These are phyloP conservation scores for Luffa acutangula DNA, from an alignment of 306 rosid species.

Conservation along the genomic window DNA sequence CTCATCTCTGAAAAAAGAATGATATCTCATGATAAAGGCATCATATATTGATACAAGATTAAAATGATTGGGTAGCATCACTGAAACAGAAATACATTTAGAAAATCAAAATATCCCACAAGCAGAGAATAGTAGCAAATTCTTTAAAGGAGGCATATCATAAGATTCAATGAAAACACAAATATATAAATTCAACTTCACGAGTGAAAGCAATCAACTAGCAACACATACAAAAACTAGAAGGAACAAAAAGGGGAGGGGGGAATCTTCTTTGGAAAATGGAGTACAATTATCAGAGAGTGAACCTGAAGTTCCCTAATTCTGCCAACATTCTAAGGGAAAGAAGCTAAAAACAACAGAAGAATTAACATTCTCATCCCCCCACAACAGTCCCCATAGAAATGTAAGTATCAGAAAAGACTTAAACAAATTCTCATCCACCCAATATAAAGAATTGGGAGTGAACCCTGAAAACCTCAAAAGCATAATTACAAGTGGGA, in stretches of 20 bases:
- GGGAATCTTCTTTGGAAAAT: neutral
- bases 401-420: neutral
- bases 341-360: neutral
- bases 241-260: neutral
- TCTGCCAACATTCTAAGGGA: neutral
- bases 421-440: neutral
- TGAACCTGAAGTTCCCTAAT: neutral
- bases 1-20: neutral
- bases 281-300: neutral
- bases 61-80: constrained; percentile 1
- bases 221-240: neutral
- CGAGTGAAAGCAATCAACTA: neutral
- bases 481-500: too few species aligned
- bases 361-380: neutral
- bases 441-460: neutral
- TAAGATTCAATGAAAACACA: neutral
- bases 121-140: neutral
- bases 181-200: neutral
- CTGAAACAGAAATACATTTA: neutral
- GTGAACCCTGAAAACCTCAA: neutral
- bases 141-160: neutral
- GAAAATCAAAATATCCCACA: neutral
- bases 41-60: neutral
- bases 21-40: too few species aligned
- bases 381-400: neutral